A percentile compares a stretch with the other conserved stretches of the same genome.
These are phyloP conservation scores for Starmerella potacharoeniae DNA, from an alignment of 805 yeast species.

Conservation along the genomic window DNA sequence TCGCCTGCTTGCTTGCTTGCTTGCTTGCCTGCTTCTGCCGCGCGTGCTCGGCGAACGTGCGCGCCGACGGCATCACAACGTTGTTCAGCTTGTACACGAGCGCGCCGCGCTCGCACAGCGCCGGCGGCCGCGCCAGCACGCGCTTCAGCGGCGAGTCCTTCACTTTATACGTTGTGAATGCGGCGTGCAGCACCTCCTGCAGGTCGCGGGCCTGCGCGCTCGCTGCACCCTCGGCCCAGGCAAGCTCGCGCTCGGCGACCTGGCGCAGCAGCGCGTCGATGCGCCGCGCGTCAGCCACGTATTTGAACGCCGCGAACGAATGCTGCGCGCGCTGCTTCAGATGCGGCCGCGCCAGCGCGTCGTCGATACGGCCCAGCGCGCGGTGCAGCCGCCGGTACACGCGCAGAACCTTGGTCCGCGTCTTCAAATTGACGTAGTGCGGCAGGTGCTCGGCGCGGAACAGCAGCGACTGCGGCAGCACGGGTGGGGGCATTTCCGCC, in stretches of 20 bases:
- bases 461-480: conserved; percentile 13
- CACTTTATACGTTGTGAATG: conserved; percentile 6
- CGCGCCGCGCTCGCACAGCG: not conserved
- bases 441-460: conserved; percentile 9
- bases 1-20: not conserved
- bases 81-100: conserved; percentile 12
- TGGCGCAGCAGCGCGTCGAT: conserved; percentile 7
- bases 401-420: conserved; percentile 5
- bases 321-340: conserved; percentile 10
- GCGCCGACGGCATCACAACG: not conserved
- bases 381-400: conserved; percentile 12
- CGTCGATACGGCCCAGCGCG: conserved; percentile 1
- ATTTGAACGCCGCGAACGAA: conserved; percentile 12
- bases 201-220: not conserved
- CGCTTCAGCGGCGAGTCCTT: conserved; percentile 5
- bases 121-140: not conserved
- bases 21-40: not conserved
- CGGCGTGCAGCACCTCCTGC: not conserved
- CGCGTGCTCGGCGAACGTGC: conserved; percentile 8
- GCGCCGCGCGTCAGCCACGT: not conserved
- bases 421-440: conserved; percentile 8
- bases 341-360: not conserved
- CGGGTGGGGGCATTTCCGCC: not conserved
- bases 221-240: conserved; percentile 6
- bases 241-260: conserved; percentile 7